These are phyloP conservation scores for Gossypium ekmanianum DNA, from an alignment of 345 rosid genomes.

Conservation along the genomic window DNA sequence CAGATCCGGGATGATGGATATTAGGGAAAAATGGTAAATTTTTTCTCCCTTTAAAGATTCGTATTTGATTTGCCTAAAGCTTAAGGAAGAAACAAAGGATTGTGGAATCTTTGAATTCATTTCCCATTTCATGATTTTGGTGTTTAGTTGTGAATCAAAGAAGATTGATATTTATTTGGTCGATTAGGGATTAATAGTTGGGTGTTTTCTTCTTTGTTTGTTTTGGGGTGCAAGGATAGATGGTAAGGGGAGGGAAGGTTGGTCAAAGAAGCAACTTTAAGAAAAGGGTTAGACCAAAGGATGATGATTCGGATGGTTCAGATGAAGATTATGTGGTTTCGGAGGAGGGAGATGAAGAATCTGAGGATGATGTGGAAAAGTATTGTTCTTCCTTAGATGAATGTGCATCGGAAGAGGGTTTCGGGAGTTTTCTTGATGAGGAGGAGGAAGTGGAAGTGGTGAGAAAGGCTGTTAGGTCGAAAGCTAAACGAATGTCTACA, in stretches of 20 bases:
- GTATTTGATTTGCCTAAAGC: constrained; percentile 30
- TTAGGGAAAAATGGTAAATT: constrained; percentile 5
- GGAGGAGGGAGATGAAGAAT: constrained; percentile 55
- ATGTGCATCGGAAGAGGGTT: constrained; percentile 50
- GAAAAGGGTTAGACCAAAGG: constrained; percentile 48
- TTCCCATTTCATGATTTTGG: constrained; percentile 19
- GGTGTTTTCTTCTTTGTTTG: constrained; percentile 14
- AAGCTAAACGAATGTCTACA: background rate
- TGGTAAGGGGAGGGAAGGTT: constrained; percentile 78
- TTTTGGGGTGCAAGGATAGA: constrained; percentile 36
- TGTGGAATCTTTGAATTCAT: constrained; percentile 23
- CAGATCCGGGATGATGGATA: constrained; percentile 29
- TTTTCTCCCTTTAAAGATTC: constrained; percentile 20
- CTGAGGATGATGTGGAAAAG: constrained; percentile 62
- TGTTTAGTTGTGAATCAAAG: constrained; percentile 18
- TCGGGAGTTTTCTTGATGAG: constrained; percentile 17
- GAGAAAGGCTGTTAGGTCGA: background rate
- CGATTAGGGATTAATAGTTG: constrained; percentile 29
- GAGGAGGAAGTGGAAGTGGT: background rate
- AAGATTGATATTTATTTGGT: constrained; percentile 22
- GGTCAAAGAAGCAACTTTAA: constrained; percentile 43
- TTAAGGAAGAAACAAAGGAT: constrained; percentile 27
- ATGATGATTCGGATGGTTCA: constrained; percentile 75
- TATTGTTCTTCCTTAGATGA: constrained; percentile 48
- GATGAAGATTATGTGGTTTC: constrained; percentile 97